Evolutionary conservation across 176 grass and related monocot genomes (phyloP).

Genomic region (Paspalum notatum): DNA sequence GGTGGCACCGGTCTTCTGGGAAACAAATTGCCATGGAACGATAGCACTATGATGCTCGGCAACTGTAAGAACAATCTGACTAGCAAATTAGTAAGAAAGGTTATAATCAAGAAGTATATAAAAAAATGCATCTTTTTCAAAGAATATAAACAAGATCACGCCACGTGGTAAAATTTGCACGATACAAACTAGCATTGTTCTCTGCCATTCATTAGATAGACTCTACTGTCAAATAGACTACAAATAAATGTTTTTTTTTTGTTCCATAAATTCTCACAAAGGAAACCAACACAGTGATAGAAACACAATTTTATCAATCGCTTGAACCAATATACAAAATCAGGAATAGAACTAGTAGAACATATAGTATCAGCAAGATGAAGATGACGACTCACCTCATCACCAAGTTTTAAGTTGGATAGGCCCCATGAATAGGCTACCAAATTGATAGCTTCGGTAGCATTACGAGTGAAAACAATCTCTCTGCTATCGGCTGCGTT

Average conservation of each 20-base stretch:
- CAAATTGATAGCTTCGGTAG: slow-evolving; percentile 97
- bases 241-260: not conserved
- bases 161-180: not conserved
- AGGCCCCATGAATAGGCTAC: slow-evolving; percentile 92
- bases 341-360: slow-evolving; percentile 11
- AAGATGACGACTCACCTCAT: slow-evolving; percentile 59
- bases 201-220: slow-evolving; percentile 26
- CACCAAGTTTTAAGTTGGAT: slow-evolving; percentile 80
- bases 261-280: not conserved
- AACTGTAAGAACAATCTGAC: slow-evolving; percentile 80
- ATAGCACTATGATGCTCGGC: slow-evolving; percentile 94
- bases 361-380: slow-evolving; percentile 21
- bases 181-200: slow-evolving; percentile 4
- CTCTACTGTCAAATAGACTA: not conserved
- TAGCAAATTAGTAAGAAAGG: slow-evolving; percentile 14
- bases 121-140: not conserved
- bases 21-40: slow-evolving; percentile 89
- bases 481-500: slow-evolving; percentile 81
- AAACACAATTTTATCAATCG: not conserved
- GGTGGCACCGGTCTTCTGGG: slow-evolving; percentile 74
- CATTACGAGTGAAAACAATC: slow-evolving; percentile 95
- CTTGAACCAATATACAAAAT: not conserved
- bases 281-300: not conserved
- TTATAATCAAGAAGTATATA: slow-evolving; percentile 26
- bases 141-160: slow-evolving; percentile 9